Conservation (phyloP, 1,284 basidiomycete species). For the Ceratorhiza oryzae-sativae region DNA sequence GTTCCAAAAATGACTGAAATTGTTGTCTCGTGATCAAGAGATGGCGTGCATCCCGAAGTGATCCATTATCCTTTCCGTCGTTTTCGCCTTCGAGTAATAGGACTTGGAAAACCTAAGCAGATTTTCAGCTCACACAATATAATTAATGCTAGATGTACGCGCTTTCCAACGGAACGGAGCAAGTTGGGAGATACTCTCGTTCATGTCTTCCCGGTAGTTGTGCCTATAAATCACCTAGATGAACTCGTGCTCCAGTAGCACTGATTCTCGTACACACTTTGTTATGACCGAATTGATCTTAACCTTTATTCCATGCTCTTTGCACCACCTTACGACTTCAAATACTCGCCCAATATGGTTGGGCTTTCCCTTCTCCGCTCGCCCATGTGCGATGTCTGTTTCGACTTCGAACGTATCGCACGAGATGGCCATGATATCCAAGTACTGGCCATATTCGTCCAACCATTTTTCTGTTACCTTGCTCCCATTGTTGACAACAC, state of each 20-base stretch:
- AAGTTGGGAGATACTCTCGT: slow-evolving; percentile 47
- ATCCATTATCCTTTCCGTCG: slow-evolving; percentile 46
- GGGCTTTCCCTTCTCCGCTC: slow-evolving; percentile 50
- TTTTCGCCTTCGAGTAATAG: slow-evolving; percentile 53
- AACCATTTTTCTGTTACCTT: slow-evolving; percentile 57
- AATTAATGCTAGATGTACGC: neutral
- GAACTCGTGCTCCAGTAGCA: neutral
- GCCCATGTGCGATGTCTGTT: slow-evolving; percentile 52
- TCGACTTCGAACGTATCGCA: slow-evolving; percentile 55
- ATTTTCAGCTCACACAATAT: neutral
- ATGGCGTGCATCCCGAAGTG: slow-evolving; percentile 52
- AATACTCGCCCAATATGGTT: slow-evolving; percentile 50
- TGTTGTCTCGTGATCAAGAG: slow-evolving; percentile 52
- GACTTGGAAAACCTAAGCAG: slow-evolving; percentile 50
- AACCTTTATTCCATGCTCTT: slow-evolving; percentile 51
- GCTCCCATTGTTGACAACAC: slow-evolving; percentile 55
- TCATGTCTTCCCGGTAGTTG: slow-evolving; percentile 54
- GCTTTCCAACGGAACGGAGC: slow-evolving; percentile 52
- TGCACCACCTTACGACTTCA: slow-evolving; percentile 53
- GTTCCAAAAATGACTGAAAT: slow-evolving; percentile 51
- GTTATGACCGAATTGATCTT: slow-evolving; percentile 56
- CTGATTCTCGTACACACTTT: slow-evolving; percentile 41
- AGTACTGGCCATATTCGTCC: slow-evolving; percentile 52
- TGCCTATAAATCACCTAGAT: slow-evolving; percentile 43
- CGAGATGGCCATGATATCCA: slow-evolving; percentile 56